A percentile compares a stretch with the other conserved stretches of the same genome.
Conservation (phyloP, 176 grass and related monocot species). For the Saccharum spontaneum region DNA sequence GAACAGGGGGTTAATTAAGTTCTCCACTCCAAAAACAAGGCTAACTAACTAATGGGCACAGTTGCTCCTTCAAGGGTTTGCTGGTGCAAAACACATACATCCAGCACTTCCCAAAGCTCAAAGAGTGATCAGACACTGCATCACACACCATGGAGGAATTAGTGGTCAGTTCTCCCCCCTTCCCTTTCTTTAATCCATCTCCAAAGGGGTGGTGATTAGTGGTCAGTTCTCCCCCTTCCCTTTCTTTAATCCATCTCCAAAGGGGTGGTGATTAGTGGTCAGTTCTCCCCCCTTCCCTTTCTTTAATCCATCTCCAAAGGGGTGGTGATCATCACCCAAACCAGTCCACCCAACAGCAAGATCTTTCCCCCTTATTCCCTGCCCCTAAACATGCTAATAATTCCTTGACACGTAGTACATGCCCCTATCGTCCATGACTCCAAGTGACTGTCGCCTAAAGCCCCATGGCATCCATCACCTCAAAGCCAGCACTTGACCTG, state of each 20-base stretch:
- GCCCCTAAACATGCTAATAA: constrained; percentile 25
- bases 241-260: constrained; percentile 1
- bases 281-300: background rate
- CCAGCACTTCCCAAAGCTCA: constrained; percentile 23
- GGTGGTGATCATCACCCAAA: background rate
- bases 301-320: background rate
- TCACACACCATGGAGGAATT: constrained; percentile 21
- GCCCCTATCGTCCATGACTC: constrained; percentile 27
- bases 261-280: background rate
- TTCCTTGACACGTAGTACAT: constrained; percentile 11
- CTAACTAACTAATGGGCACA: background rate
- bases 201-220: background rate
- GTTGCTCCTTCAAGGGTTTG: background rate
- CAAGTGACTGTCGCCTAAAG: constrained; percentile 41
- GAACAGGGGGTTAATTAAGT: too few relatives aligned
- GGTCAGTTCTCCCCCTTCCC: too few relatives aligned
- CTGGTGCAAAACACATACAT: background rate
- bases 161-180: background rate
- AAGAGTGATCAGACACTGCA: background rate
- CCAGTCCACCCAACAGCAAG: constrained; percentile 6
- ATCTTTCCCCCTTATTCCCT: constrained; percentile 24
- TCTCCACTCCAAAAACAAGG: background rate
- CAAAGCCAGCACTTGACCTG: background rate
- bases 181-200: background rate
- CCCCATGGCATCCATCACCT: background rate